Conservation (phyloP, 306 rosid genomes). For the Comarum palustre region DNA sequence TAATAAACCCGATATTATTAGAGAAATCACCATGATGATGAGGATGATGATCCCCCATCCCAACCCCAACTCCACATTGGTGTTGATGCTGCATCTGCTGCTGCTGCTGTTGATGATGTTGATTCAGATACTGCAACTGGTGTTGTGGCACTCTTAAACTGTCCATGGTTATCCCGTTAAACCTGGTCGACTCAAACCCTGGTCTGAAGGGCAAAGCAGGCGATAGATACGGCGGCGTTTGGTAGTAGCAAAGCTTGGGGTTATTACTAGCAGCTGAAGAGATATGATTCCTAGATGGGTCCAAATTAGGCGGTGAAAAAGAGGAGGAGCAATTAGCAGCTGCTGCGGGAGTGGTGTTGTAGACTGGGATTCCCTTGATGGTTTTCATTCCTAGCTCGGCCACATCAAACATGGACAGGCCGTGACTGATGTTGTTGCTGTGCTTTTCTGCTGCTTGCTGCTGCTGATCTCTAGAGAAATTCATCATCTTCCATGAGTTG, state of each 20-base stretch:
- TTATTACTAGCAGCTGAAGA: neutral
- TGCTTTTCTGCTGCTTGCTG: neutral
- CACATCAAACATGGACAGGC: conserved; percentile 29
- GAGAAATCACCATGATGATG: neutral
- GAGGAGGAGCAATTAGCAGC: conserved; percentile 24
- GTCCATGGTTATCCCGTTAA: conserved; percentile 52
- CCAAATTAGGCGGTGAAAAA: conserved; percentile 9
- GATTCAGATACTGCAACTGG: conserved; percentile 22
- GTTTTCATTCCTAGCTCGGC: conserved; percentile 34
- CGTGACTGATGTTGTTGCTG: conserved; percentile 16
- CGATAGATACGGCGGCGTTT: conserved; percentile 26
- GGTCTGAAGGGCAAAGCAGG: conserved; percentile 13
- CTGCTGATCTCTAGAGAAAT: conserved; percentile 10
- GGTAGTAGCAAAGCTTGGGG: conserved; percentile 27
- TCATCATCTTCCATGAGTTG: conserved; percentile 34
- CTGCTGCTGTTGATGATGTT: conserved; percentile 3
- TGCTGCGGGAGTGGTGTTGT: conserved; percentile 21
- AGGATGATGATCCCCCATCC: conserved; percentile 21
- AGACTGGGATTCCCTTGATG: conserved; percentile 68
- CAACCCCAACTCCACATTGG: conserved; percentile 17
- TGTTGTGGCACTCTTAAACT: conserved; percentile 26
- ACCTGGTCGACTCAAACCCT: conserved; percentile 33
- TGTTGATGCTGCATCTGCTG: conserved; percentile 13
- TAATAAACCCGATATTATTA: conserved; percentile 30
- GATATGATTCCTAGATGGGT: conserved; percentile 11